These are phyloP conservation scores for Limnanthes douglasii DNA, from an alignment of 345 rosid genomes.

Conservation along the genomic window DNA sequence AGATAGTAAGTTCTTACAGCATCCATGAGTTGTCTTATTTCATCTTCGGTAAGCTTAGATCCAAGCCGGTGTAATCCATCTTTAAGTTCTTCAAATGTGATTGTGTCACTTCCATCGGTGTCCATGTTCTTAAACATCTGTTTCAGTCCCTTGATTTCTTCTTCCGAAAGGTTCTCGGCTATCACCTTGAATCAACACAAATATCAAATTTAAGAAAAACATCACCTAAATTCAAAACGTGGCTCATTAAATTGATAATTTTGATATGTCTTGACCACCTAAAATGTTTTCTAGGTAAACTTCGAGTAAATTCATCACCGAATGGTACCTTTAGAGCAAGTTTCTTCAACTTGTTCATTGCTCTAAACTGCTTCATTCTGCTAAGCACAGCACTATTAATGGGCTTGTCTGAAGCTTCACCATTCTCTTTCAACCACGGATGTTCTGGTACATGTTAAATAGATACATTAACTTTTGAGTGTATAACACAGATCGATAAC, in stretches of 20 bases:
- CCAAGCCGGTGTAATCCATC: conserved; percentile 58
- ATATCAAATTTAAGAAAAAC: neutral
- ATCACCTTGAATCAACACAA: conserved; percentile 35
- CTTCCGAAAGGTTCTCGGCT: conserved; percentile 70
- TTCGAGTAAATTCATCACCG: no score
- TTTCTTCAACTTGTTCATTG: conserved; percentile 84
- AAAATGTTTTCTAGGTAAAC: no score
- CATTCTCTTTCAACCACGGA: conserved; percentile 63
- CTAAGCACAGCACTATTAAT: conserved; percentile 63
- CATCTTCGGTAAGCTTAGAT: conserved; percentile 61
- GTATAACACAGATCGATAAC: no score
- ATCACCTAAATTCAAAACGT: no score
- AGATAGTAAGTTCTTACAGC: conserved; percentile 66
- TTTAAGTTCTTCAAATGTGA: conserved; percentile 73
- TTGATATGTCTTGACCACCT: no score
- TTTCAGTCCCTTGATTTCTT: conserved; percentile 72
- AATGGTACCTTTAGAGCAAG: conserved; percentile 66
- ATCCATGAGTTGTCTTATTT: conserved; percentile 81
- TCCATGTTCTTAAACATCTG: conserved; percentile 84
- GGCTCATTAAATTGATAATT: no score
- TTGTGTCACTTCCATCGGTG: conserved; percentile 73
- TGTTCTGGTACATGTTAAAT: conserved; percentile 44
- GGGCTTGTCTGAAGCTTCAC: conserved; percentile 49
- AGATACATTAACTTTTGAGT: neutral
- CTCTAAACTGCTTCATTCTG: conserved; percentile 85